Evolutionary conservation across 495 filamentous ascomycete genomes (phyloP).

Genomic region (Daldinia grandis): DNA sequence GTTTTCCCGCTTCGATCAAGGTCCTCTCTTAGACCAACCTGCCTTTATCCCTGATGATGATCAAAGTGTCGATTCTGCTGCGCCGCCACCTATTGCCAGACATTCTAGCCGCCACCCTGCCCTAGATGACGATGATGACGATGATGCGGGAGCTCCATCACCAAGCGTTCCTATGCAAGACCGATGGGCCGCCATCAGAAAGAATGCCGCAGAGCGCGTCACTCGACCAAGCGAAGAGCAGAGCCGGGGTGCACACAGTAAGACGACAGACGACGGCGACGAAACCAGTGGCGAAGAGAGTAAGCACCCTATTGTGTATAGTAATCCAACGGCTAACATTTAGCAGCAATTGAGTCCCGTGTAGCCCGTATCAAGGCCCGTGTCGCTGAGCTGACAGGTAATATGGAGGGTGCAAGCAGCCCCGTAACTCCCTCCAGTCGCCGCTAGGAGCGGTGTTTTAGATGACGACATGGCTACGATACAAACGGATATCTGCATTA

Average conservation of each 20-base stretch:
- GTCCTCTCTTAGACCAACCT: slow-evolving; percentile 85
- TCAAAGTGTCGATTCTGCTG: slow-evolving; percentile 56
- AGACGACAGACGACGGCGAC: slow-evolving; percentile 70
- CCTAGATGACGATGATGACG: slow-evolving; percentile 28
- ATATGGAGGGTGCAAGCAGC: slow-evolving; percentile 64
- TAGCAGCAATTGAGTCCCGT: slow-evolving; percentile 88
- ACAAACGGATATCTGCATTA: slow-evolving; percentile 19
- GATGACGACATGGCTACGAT: slow-evolving; percentile 32
- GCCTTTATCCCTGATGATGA: slow-evolving; percentile 79
- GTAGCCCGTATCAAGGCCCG: slow-evolving; percentile 98
- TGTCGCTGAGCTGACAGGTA: slow-evolving; percentile 91
- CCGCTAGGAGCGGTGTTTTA: slow-evolving; percentile 45
- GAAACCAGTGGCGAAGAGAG: slow-evolving; percentile 97
- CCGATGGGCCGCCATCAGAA: slow-evolving; percentile 93
- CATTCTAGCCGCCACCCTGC: slow-evolving; percentile 28
- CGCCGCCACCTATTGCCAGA: slow-evolving; percentile 56
- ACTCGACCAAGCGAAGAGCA: slow-evolving; percentile 70
- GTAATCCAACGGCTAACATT: slow-evolving; percentile 41
- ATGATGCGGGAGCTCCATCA: slow-evolving; percentile 40
- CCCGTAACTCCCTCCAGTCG: slow-evolving; percentile 41
- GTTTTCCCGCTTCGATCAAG: slow-evolving; percentile 89
- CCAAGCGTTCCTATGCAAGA: slow-evolving; percentile 62
- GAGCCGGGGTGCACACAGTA: slow-evolving; percentile 59
- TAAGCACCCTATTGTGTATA: slow-evolving; percentile 57
- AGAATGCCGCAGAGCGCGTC: slow-evolving; percentile 87